Base-by-base conservation (phyloP, 1,139 yeast species). In the Kurtzmaniella quercitrusa region DNA sequence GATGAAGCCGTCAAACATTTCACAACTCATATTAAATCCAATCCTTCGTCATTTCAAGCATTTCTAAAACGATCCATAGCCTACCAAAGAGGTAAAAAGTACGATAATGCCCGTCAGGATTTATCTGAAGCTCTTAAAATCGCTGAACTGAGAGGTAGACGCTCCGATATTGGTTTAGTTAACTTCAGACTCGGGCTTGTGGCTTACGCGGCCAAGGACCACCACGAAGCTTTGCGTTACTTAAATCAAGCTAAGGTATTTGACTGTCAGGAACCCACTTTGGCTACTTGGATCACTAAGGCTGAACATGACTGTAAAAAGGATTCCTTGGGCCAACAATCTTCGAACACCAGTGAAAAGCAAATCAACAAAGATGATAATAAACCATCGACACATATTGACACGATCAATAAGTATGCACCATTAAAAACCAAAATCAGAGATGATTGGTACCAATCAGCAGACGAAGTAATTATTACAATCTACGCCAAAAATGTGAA, bases 371-470 rank as follows among this genome's bases (percentile, higher is more conserved):
- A 36, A 39, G 14, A 50, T 7, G 49, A 38, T 14, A n/a, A n/a
- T n/a, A 42, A 39, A 21, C 43, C 49, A 11, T 59, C 71, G 4
- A 62, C 74, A 1, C 59, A 57, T 40, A 48, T 68, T 21, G 66
- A 61, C 15, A 63, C 61, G 11, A 65, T 70, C 43, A 63, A 65
- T 52, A 58, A 62, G 39, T 70, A 62, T 21, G 76, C 76, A 0
- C 77, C 78, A 3, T 50, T 69, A 39, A 66, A 61, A 40, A 49
- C 66, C 39, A 73, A 76, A 46, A 71, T 82, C 47, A 76, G 84
- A 56, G 78, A 76, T 36, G 96, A 89, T 54, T 89, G 94, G 89
- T 88, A 83, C 61, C 96, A 89, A 59, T 71, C 80, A 17, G 59
- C 67, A 14, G 68, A 68, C 1, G 59, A 64, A 2, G 76, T 89